phyloP scores from a whole-genome alignment of 179 eudicot species.

The Heliamphora pulchella region DNA sequence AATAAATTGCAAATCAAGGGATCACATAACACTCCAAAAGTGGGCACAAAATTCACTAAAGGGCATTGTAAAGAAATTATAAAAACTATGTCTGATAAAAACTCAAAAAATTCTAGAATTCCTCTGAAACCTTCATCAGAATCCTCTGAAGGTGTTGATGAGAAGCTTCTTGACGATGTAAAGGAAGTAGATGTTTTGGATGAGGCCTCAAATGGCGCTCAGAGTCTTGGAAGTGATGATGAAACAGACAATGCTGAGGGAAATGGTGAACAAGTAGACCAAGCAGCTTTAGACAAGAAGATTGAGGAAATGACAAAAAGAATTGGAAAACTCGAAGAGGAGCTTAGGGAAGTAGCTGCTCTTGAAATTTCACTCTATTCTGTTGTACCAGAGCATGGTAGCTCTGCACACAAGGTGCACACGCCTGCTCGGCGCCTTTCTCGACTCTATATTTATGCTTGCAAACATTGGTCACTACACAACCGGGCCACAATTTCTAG shows the following conservation, averaged over 20 bases:
- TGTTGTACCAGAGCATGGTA: constrained; percentile 79
- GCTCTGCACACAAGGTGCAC: constrained; percentile 87
- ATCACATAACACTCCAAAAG: constrained; percentile 27
- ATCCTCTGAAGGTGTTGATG: constrained; percentile 40
- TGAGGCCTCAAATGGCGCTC: constrained; percentile 35
- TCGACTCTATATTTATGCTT: constrained; percentile 71
- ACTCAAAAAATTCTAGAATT: constrained; percentile 21
- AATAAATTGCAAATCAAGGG: constrained; percentile 27
- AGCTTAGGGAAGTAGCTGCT: constrained; percentile 89
- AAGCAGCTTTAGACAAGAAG: constrained; percentile 35
- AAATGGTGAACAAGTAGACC: constrained; percentile 25
- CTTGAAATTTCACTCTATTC: constrained; percentile 84
- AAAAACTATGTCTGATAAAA: constrained; percentile 22
- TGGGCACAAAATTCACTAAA: constrained; percentile 28
- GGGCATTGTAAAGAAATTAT: constrained; percentile 26
- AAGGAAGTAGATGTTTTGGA: constrained; percentile 39
- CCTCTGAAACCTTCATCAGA: constrained; percentile 40
- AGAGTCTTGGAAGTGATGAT: constrained; percentile 31
- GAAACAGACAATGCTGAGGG: constrained; percentile 27
- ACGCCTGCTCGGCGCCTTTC: constrained; percentile 92
- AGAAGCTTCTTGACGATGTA: constrained; percentile 32
- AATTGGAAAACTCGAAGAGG: constrained; percentile 71
- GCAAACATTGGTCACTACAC: constrained; percentile 67
- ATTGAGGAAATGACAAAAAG: constrained; percentile 55
- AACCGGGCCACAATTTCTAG: constrained; percentile 63